Percentiles rank a stretch among this genome's conserved stretches.
Evolutionary conservation across 768 basidiomycete genomes (phyloP).

Genomic region (Lactifluus pinguis): DNA sequence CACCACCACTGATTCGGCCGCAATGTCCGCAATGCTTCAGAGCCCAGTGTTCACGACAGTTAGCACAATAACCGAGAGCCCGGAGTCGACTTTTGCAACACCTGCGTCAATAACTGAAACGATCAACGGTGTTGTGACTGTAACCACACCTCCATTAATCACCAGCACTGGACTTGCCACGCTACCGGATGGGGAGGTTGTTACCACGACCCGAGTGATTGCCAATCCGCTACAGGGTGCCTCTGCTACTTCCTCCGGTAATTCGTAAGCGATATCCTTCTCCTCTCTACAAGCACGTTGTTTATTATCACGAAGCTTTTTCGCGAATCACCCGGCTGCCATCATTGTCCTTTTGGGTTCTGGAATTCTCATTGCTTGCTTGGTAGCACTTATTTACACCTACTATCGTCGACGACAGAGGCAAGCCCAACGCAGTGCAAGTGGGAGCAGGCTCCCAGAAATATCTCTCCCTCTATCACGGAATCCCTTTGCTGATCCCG

Average conservation of each 20-base stretch:
- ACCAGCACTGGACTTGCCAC: slow-evolving; percentile 41
- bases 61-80: slow-evolving; percentile 34
- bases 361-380: slow-evolving; percentile 43
- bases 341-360: slow-evolving; percentile 67
- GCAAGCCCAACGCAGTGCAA: slow-evolving; percentile 3
- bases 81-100: slow-evolving; percentile 37
- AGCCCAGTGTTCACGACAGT: slow-evolving; percentile 26
- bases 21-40: neutral
- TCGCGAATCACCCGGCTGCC: slow-evolving; percentile 58
- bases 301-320: slow-evolving; percentile 36
- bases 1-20: neutral
- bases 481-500: slow-evolving; percentile 33
- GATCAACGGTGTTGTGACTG: slow-evolving; percentile 31
- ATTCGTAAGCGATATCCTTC: slow-evolving; percentile 10
- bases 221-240: slow-evolving; percentile 35
- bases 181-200: slow-evolving; percentile 34
- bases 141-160: slow-evolving; percentile 38
- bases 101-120: slow-evolving; percentile 36
- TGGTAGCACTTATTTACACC: slow-evolving; percentile 38
- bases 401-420: slow-evolving; percentile 35
- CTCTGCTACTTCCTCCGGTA: neutral
- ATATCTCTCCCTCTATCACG: slow-evolving; percentile 21
- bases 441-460: slow-evolving; percentile 7
- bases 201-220: slow-evolving; percentile 44
- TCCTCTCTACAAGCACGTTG: neutral